A percentile compares a stretch with the other conserved stretches of the same genome.
phyloP scores from a whole-genome alignment of 1,284 basidiomycete species.

The Psilocybe mexicana region DNA sequence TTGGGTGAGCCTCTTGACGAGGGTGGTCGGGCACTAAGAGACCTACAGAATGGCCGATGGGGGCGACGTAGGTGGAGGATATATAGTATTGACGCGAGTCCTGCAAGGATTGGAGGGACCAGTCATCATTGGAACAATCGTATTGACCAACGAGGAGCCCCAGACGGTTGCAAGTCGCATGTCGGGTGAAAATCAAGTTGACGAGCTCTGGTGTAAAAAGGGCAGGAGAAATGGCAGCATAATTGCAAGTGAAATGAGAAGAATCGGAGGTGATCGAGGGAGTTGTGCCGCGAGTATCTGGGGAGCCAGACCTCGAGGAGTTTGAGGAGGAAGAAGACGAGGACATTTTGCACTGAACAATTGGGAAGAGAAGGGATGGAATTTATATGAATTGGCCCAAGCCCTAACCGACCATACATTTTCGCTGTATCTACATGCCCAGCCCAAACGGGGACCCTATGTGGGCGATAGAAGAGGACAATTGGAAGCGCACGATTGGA shows the following conservation, averaged over 20 bases:
- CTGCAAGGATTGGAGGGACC: constrained; percentile 6
- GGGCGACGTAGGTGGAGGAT: constrained; percentile 18
- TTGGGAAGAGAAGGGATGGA: constrained; percentile 6
- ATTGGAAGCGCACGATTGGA: constrained; percentile 16
- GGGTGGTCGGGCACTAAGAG: not conserved
- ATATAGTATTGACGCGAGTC: constrained; percentile 10
- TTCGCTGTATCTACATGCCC: constrained; percentile 5
- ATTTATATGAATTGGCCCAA: constrained; percentile 30
- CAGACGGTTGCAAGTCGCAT: constrained; percentile 28
- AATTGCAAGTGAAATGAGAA: constrained; percentile 22
- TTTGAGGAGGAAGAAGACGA: constrained; percentile 28
- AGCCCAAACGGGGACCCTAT: constrained; percentile 1
- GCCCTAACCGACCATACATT: constrained; percentile 32
- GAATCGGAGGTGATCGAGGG: constrained; percentile 29
- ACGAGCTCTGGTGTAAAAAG: constrained; percentile 24
- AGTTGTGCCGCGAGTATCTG: constrained; percentile 34
- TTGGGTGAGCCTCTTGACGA: not conserved
- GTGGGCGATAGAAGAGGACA: constrained; percentile 9
- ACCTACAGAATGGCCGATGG: not conserved
- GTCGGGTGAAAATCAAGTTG: constrained; percentile 30
- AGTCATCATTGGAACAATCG: constrained; percentile 9
- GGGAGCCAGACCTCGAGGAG: constrained; percentile 29
- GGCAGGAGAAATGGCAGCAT: constrained; percentile 23
- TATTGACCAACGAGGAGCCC: constrained; percentile 31
- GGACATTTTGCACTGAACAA: constrained; percentile 9